Evolutionary conservation across 306 rosid genomes (phyloP).

Genomic region (Erythrophleum fordii): DNA sequence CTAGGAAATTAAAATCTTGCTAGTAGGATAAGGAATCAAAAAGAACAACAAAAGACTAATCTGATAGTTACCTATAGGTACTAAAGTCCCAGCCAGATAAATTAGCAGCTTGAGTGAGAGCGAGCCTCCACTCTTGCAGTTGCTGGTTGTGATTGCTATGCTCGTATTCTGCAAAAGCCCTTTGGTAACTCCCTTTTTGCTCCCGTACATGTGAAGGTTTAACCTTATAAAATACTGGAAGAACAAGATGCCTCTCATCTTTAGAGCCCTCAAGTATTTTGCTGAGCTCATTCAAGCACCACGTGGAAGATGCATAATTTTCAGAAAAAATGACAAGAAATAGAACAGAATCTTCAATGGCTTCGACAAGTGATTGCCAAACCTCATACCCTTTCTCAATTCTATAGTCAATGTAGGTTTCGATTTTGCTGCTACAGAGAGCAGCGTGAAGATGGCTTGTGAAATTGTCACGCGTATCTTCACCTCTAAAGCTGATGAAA

Average conservation of each 20-base stretch:
- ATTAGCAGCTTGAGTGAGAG: constrained; percentile 7
- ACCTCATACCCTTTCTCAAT: background rate
- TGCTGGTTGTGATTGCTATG: background rate
- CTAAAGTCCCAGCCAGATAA: background rate
- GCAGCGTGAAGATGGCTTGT: background rate
- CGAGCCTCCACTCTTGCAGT: background rate
- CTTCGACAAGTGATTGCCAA: background rate
- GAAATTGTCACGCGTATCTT: background rate
- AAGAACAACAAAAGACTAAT: background rate
- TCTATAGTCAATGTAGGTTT: background rate
- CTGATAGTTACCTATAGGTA: background rate
- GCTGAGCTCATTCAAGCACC: background rate
- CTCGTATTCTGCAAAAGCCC: background rate
- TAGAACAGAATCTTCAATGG: background rate
- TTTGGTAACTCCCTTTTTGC: background rate
- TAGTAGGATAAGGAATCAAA: background rate
- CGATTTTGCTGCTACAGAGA: background rate
- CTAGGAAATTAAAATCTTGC: background rate
- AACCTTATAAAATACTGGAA: background rate
- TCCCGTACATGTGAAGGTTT: background rate
- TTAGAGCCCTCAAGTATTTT: background rate
- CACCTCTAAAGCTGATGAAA: constrained; percentile 1
- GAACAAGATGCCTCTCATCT: background rate
- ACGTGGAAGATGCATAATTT: background rate
- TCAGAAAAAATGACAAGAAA: background rate